Conservation (phyloP, 2,329 filamentous ascomycete species). For the Eutypella sp. region DNA sequence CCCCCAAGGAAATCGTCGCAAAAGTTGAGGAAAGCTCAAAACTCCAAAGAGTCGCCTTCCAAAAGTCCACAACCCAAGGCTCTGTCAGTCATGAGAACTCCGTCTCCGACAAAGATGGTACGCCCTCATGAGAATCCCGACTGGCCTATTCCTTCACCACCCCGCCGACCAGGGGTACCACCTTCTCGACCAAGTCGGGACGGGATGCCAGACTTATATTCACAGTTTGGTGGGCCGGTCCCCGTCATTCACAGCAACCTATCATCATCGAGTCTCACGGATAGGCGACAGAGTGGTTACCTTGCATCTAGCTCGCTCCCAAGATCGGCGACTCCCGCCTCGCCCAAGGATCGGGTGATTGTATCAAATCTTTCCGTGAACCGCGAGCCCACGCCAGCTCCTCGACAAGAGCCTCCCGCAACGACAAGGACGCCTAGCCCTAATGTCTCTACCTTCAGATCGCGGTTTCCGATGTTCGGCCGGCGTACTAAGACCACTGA, state of each 20-base stretch:
- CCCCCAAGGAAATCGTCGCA: conserved; percentile 59
- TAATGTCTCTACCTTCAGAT: conserved; percentile 51
- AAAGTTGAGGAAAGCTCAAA: conserved; percentile 39
- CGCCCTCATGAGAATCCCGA: conserved; percentile 20
- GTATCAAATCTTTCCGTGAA: conserved; percentile 24
- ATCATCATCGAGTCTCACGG: conserved; percentile 42
- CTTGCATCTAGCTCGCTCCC: conserved; percentile 28
- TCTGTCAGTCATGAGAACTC: conserved; percentile 24
- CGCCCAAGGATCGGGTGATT: conserved; percentile 25
- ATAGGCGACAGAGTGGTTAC: conserved; percentile 40
- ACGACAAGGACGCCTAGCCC: conserved; percentile 47
- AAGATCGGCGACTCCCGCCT: conserved; percentile 31
- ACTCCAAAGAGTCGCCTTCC: conserved; percentile 33
- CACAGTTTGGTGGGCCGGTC: conserved; percentile 46
- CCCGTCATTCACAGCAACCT: conserved; percentile 61
- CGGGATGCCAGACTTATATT: conserved; percentile 58
- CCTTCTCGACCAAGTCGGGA: conserved; percentile 64
- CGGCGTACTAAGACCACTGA: conserved; percentile 64
- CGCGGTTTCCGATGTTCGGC: conserved; percentile 74
- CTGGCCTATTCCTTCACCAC: conserved; percentile 22
- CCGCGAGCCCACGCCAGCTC: conserved; percentile 32
- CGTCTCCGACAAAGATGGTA: conserved; percentile 29
- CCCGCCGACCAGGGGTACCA: conserved; percentile 34
- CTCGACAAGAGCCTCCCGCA: conserved; percentile 23
- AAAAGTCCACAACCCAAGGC: conserved; percentile 30